Evolutionary conservation across 306 rosid genomes (phyloP), one percentile per base, ranked within the genome.

Genomic region (Vicia villosa): DNA sequence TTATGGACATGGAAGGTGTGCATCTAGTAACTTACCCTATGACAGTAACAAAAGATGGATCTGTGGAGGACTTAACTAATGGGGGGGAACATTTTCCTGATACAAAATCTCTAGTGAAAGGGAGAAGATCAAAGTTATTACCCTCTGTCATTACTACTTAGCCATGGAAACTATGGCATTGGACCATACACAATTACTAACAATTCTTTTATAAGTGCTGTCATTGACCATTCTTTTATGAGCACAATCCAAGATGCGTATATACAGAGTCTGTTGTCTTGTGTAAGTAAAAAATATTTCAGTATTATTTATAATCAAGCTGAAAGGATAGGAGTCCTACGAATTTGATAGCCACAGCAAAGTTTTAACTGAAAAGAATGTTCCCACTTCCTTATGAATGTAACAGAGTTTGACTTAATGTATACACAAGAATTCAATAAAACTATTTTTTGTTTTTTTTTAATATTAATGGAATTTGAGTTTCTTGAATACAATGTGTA

Each of bases 11-110:
- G 99, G 82, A 86, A 74, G 90, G 89, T 2, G 86, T 86, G 76
- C 98, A 93, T 75, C 86, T 90, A 5, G 87, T 90, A 37, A 82
- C 87, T 8, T 93, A 90, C 58, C 97, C 98, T 19, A 13, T 88
- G 38, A 72, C 61, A 22, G 89, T 90, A 38, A 85, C 79, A 2
- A 24, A 72, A 26, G 66, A 80, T 17, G 98, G 97, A 14, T 22
- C 1, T 37, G 51, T 88, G 32, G 83, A 85, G 59, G 96, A 88
- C 22, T 17, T 26, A 5, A 55, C 1, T 21, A 74, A 76, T 6
- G 59, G 72, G 10, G 84, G 66, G 3, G 84, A 73, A 49, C 80
- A 68, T 81, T 91, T 94, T 86, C 97, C 99, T 24, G 99, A 90
- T 67, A 94, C 96, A 2, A 79, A 67, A 26, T 62, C 78, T 68